Base-by-base conservation (phyloP, 257 asterid genomes). In the Scutellaria barbata region DNA sequence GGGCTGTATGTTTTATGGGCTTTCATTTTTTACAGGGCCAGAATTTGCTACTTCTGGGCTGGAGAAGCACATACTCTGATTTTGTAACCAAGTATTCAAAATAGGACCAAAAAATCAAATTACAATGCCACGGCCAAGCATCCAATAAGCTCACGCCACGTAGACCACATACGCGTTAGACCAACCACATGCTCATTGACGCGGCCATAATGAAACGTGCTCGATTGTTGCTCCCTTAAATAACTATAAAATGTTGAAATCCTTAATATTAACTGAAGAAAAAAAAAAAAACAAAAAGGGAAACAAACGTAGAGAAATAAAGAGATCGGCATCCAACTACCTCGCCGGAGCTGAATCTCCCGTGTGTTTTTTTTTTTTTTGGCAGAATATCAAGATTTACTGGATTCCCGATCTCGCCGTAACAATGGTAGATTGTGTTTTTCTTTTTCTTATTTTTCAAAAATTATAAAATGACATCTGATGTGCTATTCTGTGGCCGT, bases 141-240 rank as follows among this genome's bases (percentile, higher is more conserved):
- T 4, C 80, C 80, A 76, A 62, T 76, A 16, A 33, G 4, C 4
- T 41, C 47, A 53, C 2, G 80, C 76, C 80, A 76, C 76, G 61
- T 68, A 12, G 8, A 53, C 8, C 5, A 8, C 8, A 52, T 46
- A 42, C 76, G 72, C 16, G 67, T 76, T 76, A 60, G 67, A 61
- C 72, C 80, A 69, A 76, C 69, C 66, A 68, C 61, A 52, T 52
- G 66, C 75, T n/a, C 16, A 53, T 46, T 53, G 79, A 67, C 70
- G 68, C 68, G 71, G 64, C 60, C 46, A 30, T 25, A 16, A 30
- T 62, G 52, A 52, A 12, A 61, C 63, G 22, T 42, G 35, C 16
- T 12, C 43, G 8, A 42, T 43, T 53, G n/a, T 25, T 2, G 33
- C 16, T 50, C 39, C 10, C 55, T 53, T 51, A 13, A 11, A 72